phyloP scores from a whole-genome alignment of 2,329 filamentous ascomycete species.

The Fusarium buharicum region DNA sequence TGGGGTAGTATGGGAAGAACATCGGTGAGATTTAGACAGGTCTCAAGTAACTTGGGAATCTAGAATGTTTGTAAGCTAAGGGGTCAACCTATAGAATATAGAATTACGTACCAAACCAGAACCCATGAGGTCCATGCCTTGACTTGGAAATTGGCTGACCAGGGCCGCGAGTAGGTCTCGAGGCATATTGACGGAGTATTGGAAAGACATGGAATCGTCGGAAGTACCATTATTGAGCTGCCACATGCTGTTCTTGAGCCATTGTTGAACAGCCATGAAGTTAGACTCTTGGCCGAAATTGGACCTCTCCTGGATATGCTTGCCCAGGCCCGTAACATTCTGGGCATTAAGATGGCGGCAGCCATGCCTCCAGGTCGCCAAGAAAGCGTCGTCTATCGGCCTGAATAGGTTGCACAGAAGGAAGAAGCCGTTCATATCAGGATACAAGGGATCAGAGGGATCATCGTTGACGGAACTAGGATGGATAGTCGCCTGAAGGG shows the following conservation, averaged over 20 bases:
- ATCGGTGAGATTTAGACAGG: slow-evolving; percentile 77
- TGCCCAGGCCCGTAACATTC: slow-evolving; percentile 68
- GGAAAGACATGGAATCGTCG: slow-evolving; percentile 68
- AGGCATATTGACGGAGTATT: slow-evolving; percentile 68
- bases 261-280: slow-evolving; percentile 68
- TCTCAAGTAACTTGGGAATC: slow-evolving; percentile 84
- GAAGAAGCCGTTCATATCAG: slow-evolving; percentile 66
- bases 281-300: slow-evolving; percentile 65
- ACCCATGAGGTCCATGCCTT: slow-evolving; percentile 79
- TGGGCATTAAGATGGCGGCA: slow-evolving; percentile 65
- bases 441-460: slow-evolving; percentile 63
- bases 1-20: slow-evolving; percentile 74
- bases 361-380: slow-evolving; percentile 74
- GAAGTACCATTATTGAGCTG: slow-evolving; percentile 64
- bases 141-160: slow-evolving; percentile 75
- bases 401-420: slow-evolving; percentile 71
- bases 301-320: slow-evolving; percentile 68
- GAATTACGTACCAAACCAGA: slow-evolving; percentile 71
- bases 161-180: slow-evolving; percentile 71
- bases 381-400: slow-evolving; percentile 72
- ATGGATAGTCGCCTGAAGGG: slow-evolving; percentile 74
- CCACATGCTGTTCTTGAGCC: slow-evolving; percentile 73
- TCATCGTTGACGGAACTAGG: slow-evolving; percentile 72
- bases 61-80: slow-evolving; percentile 46
- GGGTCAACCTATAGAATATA: neutral